A percentile compares a stretch with the other conserved stretches of the same genome.
Conservation (phyloP, 2,329 filamentous ascomycete genomes). For the Aspergillus clavatus region DNA sequence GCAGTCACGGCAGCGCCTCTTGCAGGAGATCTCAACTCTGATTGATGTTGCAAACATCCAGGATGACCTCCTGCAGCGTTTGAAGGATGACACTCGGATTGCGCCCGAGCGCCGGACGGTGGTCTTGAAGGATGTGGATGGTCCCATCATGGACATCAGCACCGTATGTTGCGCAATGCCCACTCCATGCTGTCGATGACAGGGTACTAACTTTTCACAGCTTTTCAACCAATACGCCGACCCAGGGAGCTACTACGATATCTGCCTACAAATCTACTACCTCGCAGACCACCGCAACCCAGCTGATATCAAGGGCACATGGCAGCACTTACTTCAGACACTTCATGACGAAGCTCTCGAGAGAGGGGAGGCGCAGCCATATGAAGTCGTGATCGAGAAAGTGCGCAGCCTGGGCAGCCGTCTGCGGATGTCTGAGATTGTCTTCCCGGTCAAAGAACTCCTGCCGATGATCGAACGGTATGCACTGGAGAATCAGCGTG, state of each 20-base stretch:
- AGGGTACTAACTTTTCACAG: constrained; percentile 41
- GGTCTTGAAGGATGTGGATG: constrained; percentile 66
- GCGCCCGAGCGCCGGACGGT: constrained; percentile 57
- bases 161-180: constrained; percentile 54
- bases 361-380: constrained; percentile 39
- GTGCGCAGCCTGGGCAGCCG: constrained; percentile 55
- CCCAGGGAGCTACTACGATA: constrained; percentile 85
- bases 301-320: constrained; percentile 76
- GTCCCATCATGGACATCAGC: constrained; percentile 70
- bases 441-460: constrained; percentile 53
- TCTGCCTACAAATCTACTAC: constrained; percentile 89
- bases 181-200: constrained; percentile 4
- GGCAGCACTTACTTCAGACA: constrained; percentile 73
- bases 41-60: constrained; percentile 94
- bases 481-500: constrained; percentile 47
- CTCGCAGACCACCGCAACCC: constrained; percentile 85
- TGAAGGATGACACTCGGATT: constrained; percentile 69
- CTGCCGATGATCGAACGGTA: constrained; percentile 54
- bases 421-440: constrained; percentile 52
- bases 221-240: constrained; percentile 93
- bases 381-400: constrained; percentile 48
- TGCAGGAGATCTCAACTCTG: constrained; percentile 78
- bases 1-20: constrained; percentile 76
- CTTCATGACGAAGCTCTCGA: constrained; percentile 56
- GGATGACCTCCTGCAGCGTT: constrained; percentile 76